These are phyloP conservation scores for Gamsiella multidivaricata DNA, from an alignment of 192 early-diverging fungal species.

Conservation along the genomic window DNA sequence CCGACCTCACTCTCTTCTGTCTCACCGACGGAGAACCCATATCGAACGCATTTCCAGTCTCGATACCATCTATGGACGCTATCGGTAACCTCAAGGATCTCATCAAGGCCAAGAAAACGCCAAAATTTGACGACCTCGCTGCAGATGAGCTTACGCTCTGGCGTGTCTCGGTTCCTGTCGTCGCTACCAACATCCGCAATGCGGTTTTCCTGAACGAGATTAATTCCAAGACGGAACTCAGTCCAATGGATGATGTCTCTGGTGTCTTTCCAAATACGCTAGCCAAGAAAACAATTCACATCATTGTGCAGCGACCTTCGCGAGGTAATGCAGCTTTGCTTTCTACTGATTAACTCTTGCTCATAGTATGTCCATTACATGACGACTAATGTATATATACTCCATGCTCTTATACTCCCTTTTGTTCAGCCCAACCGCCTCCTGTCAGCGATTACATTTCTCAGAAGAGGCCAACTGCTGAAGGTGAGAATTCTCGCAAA, in stretches of 20 bases:
- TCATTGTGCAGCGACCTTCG: constrained; percentile 8
- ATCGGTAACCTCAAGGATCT: constrained; percentile 17
- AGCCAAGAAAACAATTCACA: background rate
- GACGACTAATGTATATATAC: background rate
- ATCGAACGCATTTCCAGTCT: too few relatives aligned
- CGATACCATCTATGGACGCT: too few relatives aligned
- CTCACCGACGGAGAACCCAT: constrained; percentile 1
- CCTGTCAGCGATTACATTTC: constrained; percentile 5
- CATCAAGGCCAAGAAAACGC: constrained; percentile 3
- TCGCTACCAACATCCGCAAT: background rate
- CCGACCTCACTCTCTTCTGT: background rate
- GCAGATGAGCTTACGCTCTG: constrained; percentile 10
- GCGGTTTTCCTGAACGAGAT: background rate
- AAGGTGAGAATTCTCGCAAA: background rate
- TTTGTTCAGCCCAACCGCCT: constrained; percentile 3
- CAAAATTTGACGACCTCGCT: background rate
- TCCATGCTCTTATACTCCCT: background rate
- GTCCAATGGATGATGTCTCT: too few relatives aligned
- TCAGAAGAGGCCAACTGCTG: background rate
- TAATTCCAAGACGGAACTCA: background rate
- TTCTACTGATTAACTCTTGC: too few relatives aligned
- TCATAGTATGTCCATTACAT: too few relatives aligned
- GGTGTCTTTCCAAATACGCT: background rate
- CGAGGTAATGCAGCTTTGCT: too few relatives aligned
- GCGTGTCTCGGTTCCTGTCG: background rate